Percentiles rank a stretch among this genome's conserved stretches.
phyloP scores from a whole-genome alignment of 768 basidiomycete species.

The Crassisporium funariophilum region DNA sequence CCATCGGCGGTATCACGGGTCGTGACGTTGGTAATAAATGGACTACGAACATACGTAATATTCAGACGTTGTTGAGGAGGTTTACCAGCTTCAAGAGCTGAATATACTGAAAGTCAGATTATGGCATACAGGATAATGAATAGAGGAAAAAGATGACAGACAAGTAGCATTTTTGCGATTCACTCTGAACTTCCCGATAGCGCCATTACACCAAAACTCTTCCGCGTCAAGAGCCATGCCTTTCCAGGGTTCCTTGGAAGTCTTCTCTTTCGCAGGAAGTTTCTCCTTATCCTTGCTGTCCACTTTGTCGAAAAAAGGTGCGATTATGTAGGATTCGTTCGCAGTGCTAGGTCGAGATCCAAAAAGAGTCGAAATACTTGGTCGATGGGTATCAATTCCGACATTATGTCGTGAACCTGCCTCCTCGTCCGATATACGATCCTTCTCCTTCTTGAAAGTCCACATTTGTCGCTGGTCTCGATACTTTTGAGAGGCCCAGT shows the following conservation, averaged over 20 bases:
- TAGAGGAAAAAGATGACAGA: conserved; percentile 24
- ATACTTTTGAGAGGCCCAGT: conserved; percentile 51
- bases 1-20: conserved; percentile 45
- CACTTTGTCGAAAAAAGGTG: conserved; percentile 15
- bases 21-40: conserved; percentile 34
- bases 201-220: conserved; percentile 69
- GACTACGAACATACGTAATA: conserved; percentile 56
- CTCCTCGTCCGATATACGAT: conserved; percentile 19
- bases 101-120: conserved; percentile 4
- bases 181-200: conserved; percentile 67
- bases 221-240: conserved; percentile 55
- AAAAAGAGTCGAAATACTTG: conserved; percentile 30
- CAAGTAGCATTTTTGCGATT: conserved; percentile 45
- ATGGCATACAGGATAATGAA: conserved; percentile 1
- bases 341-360: conserved; percentile 33
- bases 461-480: conserved; percentile 48
- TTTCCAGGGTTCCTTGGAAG: conserved; percentile 36
- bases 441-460: conserved; percentile 60
- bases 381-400: conserved; percentile 18
- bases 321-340: conserved; percentile 9
- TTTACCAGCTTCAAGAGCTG: conserved; percentile 54
- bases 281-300: conserved; percentile 14
- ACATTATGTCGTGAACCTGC: conserved; percentile 5
- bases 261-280: conserved; percentile 26
- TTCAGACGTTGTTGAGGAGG: conserved; percentile 70